These are phyloP conservation scores for Xylaria sp. DNA, from an alignment of 2,329 filamentous ascomycete genomes.

Conservation along the genomic window DNA sequence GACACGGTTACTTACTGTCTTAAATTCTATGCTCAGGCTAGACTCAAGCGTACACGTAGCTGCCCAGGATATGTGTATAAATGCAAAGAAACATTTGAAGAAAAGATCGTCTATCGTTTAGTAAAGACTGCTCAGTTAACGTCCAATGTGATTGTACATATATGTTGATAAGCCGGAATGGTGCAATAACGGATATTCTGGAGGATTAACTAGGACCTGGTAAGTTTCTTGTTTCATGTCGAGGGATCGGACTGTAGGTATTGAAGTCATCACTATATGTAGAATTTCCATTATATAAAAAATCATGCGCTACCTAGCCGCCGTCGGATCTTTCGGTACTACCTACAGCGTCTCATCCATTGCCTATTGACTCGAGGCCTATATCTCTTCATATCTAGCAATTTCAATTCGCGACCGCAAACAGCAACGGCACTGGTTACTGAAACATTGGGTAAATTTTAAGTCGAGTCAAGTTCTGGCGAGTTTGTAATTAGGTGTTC, in stretches of 20 bases:
- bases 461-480: slow-evolving; percentile 9
- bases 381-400: background rate
- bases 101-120: background rate
- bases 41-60: background rate
- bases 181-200: background rate
- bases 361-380: background rate
- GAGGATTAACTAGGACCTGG: slow-evolving; percentile 2
- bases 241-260: background rate
- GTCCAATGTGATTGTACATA: slow-evolving; percentile 1
- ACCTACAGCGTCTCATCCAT: background rate
- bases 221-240: slow-evolving; percentile 27
- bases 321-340: background rate
- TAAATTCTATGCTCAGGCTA: background rate
- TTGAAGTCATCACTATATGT: too few relatives aligned
- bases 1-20: background rate
- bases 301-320: slow-evolving; percentile 20
- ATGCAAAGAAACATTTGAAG: too few relatives aligned
- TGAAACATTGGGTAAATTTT: slow-evolving; percentile 20
- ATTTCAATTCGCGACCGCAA: background rate
- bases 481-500: background rate
- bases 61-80: background rate
- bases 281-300: slow-evolving; percentile 1
- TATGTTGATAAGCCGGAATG: background rate
- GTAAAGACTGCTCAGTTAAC: background rate
- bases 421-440: background rate